A percentile compares a stretch with the other conserved stretches of the same genome.
These are phyloP conservation scores for Trichoderma simmonsii DNA, from an alignment of 2,329 filamentous ascomycete genomes.

Conservation along the genomic window DNA sequence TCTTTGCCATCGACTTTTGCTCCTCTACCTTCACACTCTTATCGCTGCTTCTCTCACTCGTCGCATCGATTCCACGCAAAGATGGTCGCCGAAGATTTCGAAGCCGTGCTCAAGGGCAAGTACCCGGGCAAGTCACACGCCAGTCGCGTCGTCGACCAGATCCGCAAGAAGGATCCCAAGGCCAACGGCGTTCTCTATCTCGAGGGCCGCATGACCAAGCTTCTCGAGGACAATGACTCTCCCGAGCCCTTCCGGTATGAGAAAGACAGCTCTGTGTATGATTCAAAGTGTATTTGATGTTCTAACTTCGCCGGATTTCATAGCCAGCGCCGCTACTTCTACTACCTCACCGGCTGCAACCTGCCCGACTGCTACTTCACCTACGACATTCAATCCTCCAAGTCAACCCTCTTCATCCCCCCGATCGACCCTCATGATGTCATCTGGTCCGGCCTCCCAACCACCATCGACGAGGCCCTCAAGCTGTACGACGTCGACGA, in stretches of 20 bases:
- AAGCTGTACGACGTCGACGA: slow-evolving; percentile 77
- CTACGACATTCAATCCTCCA: slow-evolving; percentile 72
- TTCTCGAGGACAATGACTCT: slow-evolving; percentile 89
- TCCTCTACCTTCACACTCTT: not conserved
- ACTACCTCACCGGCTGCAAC: slow-evolving; percentile 84
- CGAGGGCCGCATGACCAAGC: slow-evolving; percentile 75
- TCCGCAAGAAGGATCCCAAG: slow-evolving; percentile 64
- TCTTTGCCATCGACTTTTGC: not conserved
- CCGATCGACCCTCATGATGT: slow-evolving; percentile 83
- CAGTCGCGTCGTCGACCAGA: slow-evolving; percentile 74
- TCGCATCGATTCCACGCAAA: slow-evolving; percentile 3
- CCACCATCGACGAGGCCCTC: slow-evolving; percentile 72
- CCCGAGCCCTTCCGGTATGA: slow-evolving; percentile 72
- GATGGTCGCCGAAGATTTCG: slow-evolving; percentile 44
- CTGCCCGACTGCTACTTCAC: slow-evolving; percentile 76
- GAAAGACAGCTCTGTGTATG: not conserved
- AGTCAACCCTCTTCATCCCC: slow-evolving; percentile 85
- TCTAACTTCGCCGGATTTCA: not conserved
- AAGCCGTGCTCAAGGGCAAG: slow-evolving; percentile 57
- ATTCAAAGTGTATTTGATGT: not conserved
- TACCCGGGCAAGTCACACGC: slow-evolving; percentile 87
- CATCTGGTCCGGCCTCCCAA: slow-evolving; percentile 88
- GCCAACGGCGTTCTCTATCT: slow-evolving; percentile 75
- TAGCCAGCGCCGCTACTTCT: slow-evolving; percentile 89
- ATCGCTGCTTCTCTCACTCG: not conserved